Evolutionary conservation across 345 rosid species (phyloP).

Genomic region (Citrus sinensis): DVS_A1.0 CM039163.1:35541501-35542000

Average conservation of each 20-base stretch:
- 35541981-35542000: no score
- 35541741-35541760: background rate
- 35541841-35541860: background rate
- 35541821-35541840: no score
- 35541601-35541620: background rate
- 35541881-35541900: conserved; percentile 12
- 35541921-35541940: background rate
- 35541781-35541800: no score
- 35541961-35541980: no score
- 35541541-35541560: no score
- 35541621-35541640: background rate
- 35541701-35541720: background rate
- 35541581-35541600: no score
- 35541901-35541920: conserved; percentile 18
- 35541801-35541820: no score
- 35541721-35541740: background rate
- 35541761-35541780: no score
- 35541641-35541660: background rate
- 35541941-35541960: no score
- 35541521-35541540: no score
- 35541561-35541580: no score
- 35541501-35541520: no score
- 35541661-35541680: background rate
- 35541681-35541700: background rate
- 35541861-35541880: conserved; percentile 14